Percentiles rank a stretch among this genome's conserved stretches.
phyloP scores from a whole-genome alignment of 2,329 filamentous ascomycete species.

The Talaromyces sp. region DNA sequence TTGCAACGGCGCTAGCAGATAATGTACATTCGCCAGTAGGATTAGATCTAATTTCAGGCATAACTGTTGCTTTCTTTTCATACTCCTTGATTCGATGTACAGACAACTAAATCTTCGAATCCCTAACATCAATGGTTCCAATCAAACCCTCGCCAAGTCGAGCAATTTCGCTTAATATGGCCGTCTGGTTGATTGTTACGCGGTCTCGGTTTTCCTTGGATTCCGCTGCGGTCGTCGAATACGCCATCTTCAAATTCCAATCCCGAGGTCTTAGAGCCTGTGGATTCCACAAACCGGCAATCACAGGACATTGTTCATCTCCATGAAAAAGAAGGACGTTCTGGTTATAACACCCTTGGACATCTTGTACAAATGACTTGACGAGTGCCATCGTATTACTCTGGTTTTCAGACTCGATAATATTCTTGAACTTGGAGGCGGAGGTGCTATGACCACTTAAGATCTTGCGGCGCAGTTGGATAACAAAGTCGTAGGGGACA shows the following conservation, averaged over 20 bases:
- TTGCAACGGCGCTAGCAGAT: slow-evolving; percentile 36
- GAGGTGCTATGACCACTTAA: slow-evolving; percentile 41
- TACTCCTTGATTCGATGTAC: neutral
- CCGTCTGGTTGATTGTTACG: slow-evolving; percentile 42
- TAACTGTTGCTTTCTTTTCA: slow-evolving; percentile 9
- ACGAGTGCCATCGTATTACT: slow-evolving; percentile 63
- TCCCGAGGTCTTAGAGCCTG: slow-evolving; percentile 32
- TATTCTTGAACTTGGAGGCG: slow-evolving; percentile 72
- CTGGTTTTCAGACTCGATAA: slow-evolving; percentile 56
- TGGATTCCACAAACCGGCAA: slow-evolving; percentile 70
- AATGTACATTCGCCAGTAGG: slow-evolving; percentile 27
- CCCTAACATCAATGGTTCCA: slow-evolving; percentile 61
- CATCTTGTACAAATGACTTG: slow-evolving; percentile 65
- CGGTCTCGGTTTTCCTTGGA: slow-evolving; percentile 18
- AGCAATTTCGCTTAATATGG: slow-evolving; percentile 49
- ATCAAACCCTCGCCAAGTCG: slow-evolving; percentile 65
- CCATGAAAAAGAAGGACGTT: slow-evolving; percentile 81
- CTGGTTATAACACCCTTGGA: slow-evolving; percentile 68
- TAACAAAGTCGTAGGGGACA: slow-evolving; percentile 81
- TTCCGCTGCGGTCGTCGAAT: slow-evolving; percentile 37
- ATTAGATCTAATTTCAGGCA: slow-evolving; percentile 12
- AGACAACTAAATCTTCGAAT: slow-evolving; percentile 13
- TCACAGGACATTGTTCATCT: slow-evolving; percentile 56
- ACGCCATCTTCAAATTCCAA: slow-evolving; percentile 42
- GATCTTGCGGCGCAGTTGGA: slow-evolving; percentile 67